Conservation (phyloP, 306 rosid species). For the Canavalia ensiformis region DNA sequence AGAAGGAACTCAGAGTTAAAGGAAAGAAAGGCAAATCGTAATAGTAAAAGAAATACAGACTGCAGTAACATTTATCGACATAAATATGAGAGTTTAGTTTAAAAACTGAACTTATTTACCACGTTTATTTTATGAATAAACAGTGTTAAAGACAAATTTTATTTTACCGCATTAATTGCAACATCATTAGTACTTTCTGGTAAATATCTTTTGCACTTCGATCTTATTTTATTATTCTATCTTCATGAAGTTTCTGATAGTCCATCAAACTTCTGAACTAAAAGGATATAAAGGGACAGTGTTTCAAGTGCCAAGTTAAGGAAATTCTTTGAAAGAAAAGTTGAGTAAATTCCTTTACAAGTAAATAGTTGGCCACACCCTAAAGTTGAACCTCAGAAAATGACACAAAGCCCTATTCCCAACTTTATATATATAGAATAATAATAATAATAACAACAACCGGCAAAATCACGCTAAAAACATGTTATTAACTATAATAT, state of each 20-base stretch:
- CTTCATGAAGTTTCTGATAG: background rate
- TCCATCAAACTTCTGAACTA: background rate
- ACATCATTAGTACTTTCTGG: background rate
- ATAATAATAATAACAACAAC: background rate
- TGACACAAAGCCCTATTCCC: slow-evolving; percentile 24
- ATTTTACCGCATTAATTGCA: background rate
- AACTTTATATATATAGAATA: background rate
- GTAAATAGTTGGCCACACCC: slow-evolving; percentile 23
- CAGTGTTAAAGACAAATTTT: background rate
- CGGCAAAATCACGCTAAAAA: slow-evolving; percentile 6
- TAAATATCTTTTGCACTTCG: background rate
- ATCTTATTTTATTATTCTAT: background rate
- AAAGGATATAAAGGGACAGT: background rate
- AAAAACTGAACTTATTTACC: background rate
- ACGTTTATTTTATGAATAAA: background rate
- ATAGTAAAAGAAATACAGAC: background rate
- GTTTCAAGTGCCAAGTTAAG: background rate
- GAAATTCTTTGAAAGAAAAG: background rate
- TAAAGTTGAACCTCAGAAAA: slow-evolving; percentile 36
- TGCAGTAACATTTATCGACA: background rate
- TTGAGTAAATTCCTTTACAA: background rate
- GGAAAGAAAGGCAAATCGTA: background rate
- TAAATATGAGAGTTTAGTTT: background rate
- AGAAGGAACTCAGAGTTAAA: background rate
- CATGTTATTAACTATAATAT: background rate